Evolutionary conservation across 148 eudicot species (phyloP).

Genomic region (Pharnaceum exiguum): DNA sequence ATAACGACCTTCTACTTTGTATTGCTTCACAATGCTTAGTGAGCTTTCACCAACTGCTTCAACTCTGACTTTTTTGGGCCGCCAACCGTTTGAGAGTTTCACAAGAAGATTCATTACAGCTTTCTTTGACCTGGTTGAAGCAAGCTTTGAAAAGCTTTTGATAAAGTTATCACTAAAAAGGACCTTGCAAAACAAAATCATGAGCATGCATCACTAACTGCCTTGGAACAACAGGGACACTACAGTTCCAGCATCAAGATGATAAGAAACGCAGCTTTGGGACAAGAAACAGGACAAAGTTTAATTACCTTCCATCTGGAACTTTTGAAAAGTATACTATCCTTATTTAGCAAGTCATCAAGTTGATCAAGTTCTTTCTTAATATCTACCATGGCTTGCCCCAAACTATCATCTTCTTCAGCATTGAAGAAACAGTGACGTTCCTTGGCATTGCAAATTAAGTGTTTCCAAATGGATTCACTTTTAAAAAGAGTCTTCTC

Average conservation of each 20-base stretch:
- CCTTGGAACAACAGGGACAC: too few relatives aligned
- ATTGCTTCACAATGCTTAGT: slow-evolving; percentile 10
- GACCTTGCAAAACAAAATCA: too few relatives aligned
- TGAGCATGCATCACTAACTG: too few relatives aligned
- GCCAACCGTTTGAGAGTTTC: slow-evolving; percentile 26
- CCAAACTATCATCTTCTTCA: slow-evolving; percentile 28
- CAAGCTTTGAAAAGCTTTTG: slow-evolving; percentile 19
- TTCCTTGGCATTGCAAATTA: slow-evolving; percentile 41
- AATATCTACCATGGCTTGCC: slow-evolving; percentile 20
- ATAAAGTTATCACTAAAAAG: slow-evolving; percentile 20
- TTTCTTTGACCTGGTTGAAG: background rate
- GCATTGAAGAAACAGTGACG: slow-evolving; percentile 39
- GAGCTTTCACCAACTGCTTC: background rate
- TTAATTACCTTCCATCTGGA: slow-evolving; percentile 48
- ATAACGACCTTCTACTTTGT: slow-evolving; percentile 2
- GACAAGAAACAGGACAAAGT: too few relatives aligned
- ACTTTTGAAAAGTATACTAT: slow-evolving; percentile 28
- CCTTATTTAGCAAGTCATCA: slow-evolving; percentile 32
- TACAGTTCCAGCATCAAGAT: too few relatives aligned
- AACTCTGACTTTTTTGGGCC: slow-evolving; percentile 12
- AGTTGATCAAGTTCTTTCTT: slow-evolving; percentile 39
- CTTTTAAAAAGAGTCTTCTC: slow-evolving; percentile 24
- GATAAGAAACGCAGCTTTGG: too few relatives aligned
- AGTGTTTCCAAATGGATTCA: slow-evolving; percentile 31
- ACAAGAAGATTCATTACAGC: slow-evolving; percentile 5